These are phyloP conservation scores for Stentor coeruleus DNA, from an alignment of 73 alveolate species.

Conservation along the genomic window DNA sequence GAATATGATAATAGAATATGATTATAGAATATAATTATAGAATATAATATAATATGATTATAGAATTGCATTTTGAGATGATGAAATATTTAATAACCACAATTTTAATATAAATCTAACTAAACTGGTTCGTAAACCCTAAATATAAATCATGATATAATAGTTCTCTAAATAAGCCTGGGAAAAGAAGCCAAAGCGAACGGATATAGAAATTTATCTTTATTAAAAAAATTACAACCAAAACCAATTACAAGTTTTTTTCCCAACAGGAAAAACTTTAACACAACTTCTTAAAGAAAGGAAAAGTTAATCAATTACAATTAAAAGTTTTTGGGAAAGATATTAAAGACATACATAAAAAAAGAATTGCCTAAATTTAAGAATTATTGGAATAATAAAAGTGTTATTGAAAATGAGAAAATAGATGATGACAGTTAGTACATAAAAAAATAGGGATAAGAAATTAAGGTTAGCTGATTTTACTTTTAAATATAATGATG, in stretches of 20 bases:
- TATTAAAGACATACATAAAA: conserved; percentile 26
- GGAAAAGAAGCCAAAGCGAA: too few relatives aligned
- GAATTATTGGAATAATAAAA: background rate
- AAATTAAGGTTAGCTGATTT: background rate
- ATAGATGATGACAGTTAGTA: background rate
- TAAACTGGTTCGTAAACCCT: too few relatives aligned
- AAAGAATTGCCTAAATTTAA: conserved; percentile 33
- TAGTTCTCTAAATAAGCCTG: too few relatives aligned
- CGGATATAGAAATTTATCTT: too few relatives aligned
- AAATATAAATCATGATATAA: too few relatives aligned
- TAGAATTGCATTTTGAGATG: too few relatives aligned
- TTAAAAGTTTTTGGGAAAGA: conserved; percentile 29
- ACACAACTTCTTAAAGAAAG: background rate
- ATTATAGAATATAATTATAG: too few relatives aligned
- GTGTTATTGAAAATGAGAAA: background rate
- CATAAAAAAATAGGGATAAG: background rate
- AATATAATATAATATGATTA: too few relatives aligned
- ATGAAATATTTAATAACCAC: too few relatives aligned
- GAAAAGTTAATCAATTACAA: background rate
- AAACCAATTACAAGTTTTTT: background rate
- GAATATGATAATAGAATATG: too few relatives aligned
- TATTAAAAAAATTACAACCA: too few relatives aligned
- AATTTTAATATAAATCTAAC: too few relatives aligned
- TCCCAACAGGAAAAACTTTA: background rate
- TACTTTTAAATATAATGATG: background rate